Evolutionary conservation across 352 stramenopile genomes (phyloP).

Genomic region (Peronospora farinosa): DNA sequence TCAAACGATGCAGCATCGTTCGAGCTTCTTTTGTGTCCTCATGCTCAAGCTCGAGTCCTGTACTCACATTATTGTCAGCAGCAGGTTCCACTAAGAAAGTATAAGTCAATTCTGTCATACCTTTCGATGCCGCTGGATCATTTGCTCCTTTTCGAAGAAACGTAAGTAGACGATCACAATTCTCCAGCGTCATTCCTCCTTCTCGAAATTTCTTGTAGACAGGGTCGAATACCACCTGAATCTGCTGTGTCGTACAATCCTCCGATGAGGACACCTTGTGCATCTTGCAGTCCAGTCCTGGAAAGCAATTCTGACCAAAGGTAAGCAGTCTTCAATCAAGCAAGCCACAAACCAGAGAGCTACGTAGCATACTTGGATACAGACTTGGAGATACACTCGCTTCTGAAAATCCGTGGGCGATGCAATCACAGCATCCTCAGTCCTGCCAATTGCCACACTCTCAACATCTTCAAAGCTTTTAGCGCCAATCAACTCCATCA

Average conservation of each 20-base stretch:
- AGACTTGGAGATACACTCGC: constrained; percentile 63
- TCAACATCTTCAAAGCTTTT: constrained; percentile 13
- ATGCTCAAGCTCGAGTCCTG: constrained; percentile 47
- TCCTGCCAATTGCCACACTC: constrained; percentile 18
- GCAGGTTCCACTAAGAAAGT: background rate
- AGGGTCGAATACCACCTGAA: constrained; percentile 53
- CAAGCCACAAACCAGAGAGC: background rate
- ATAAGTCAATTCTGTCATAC: constrained; percentile 15
- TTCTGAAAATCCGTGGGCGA: constrained; percentile 46
- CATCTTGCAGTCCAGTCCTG: constrained; percentile 59
- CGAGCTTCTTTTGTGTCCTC: constrained; percentile 59
- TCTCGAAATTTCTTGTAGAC: constrained; percentile 62
- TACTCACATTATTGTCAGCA: constrained; percentile 2
- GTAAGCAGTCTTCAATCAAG: constrained; percentile 1
- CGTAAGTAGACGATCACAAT: constrained; percentile 43
- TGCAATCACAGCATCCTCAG: constrained; percentile 23
- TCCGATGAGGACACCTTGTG: constrained; percentile 18
- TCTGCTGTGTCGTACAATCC: constrained; percentile 19
- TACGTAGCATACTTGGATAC: constrained; percentile 50
- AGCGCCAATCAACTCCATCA: constrained; percentile 29
- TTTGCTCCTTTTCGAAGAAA: constrained; percentile 52
- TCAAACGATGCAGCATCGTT: constrained; percentile 52
- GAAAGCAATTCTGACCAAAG: constrained; percentile 46
- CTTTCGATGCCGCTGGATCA: constrained; percentile 30
- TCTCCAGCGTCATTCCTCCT: constrained; percentile 41